phyloP scores from a whole-genome alignment of 208 protist genomes.

The Angomonas desouzai region DNA sequence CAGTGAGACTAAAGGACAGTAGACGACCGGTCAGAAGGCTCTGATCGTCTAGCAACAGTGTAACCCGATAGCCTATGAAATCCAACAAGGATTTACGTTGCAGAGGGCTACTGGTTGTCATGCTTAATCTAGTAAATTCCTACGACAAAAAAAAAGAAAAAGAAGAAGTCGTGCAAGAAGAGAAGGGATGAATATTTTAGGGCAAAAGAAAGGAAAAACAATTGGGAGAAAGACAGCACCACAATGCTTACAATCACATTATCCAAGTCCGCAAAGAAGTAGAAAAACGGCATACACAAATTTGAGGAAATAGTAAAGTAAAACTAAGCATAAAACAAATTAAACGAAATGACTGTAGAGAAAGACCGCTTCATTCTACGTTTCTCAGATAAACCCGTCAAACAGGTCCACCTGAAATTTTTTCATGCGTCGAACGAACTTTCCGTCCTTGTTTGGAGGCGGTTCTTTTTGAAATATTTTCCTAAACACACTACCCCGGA shows the following conservation, averaged over 20 bases:
- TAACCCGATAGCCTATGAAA: constrained; percentile 63
- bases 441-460: constrained; percentile 15
- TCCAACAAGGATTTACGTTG: constrained; percentile 45
- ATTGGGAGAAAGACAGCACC: constrained; percentile 7
- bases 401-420: constrained; percentile 27
- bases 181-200: background rate
- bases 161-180: background rate
- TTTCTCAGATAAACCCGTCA: constrained; percentile 30
- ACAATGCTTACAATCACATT: too few relatives aligned
- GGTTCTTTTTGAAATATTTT: constrained; percentile 21
- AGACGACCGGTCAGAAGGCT: constrained; percentile 67
- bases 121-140: too few relatives aligned
- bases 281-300: too few relatives aligned
- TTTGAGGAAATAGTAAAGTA: too few relatives aligned
- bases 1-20: constrained; percentile 55
- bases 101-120: background rate
- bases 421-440: constrained; percentile 23
- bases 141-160: too few relatives aligned
- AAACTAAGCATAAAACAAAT: background rate
- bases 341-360: background rate
- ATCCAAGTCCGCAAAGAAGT: too few relatives aligned
- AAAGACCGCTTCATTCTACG: constrained; percentile 5
- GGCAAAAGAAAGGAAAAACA: background rate
- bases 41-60: constrained; percentile 63
- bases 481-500: constrained; percentile 20